Base-by-base conservation (phyloP, 1,284 basidiomycete genomes). In the Hemileia vastatrix region DNA sequence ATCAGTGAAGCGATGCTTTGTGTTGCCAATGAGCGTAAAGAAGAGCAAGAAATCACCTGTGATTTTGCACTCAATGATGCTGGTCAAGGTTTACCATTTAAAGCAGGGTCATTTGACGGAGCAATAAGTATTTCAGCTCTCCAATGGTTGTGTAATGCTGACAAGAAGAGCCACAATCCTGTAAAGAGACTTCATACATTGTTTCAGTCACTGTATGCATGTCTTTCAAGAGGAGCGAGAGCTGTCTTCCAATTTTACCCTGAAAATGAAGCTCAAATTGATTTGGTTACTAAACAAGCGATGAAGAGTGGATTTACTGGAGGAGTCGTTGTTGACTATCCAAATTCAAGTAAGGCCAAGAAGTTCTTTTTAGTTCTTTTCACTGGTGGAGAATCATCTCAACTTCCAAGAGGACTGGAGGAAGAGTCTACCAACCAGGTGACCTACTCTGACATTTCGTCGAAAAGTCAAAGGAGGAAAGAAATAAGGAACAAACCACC, bases 111-210 rank as follows among this genome's bases (percentile, higher is more conserved):
- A 66, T 98, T 98, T 76, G 95, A 99, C 75, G 95, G 93, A 49
- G 92, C 91, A 6, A 98, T 99, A 69, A 95, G 92, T 73, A 90
- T 99, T 73, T 98, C 95, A 21, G 95, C 96, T 21, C 81, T 99
- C 2, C 95, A 99, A 79, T 99, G 95, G 95, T 82, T 99, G 0
- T 83, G 97, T 65, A 99, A 98, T 76, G 94, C 95, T 44, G 95
- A 98, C 77, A 87, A 90, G 27, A 86, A 88, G 2, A 85, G 90
- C 66, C 88, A 91, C 63, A 94, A 92, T 1, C 95, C 95, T 0
- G 88, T 91, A 0, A 87, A 91, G 70, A 87, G 95, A 48, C 82
- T 98, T 33, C 83, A 83, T 24, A 84, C 88, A 40, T 99, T 99
- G 80, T 99, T 99, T 80, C 93, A 90, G 32, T 95, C 94, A 6